Base-by-base conservation (phyloP, 2,329 filamentous ascomycete species). In the Lasiodiplodia gonubiensis region DNA sequence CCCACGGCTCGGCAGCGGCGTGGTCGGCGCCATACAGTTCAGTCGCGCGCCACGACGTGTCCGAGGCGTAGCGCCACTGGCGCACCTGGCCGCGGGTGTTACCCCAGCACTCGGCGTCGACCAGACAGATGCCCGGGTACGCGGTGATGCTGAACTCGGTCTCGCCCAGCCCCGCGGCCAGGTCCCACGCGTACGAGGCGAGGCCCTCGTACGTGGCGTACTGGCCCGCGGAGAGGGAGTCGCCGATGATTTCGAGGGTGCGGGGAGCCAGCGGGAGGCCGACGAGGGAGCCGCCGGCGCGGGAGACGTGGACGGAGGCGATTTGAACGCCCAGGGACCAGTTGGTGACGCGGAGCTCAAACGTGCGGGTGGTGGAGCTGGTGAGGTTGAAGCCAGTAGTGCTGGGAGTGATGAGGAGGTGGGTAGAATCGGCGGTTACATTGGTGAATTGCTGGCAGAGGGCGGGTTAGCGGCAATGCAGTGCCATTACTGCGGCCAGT, bases 241-340 rank as follows among this genome's bases (percentile, higher is more conserved):
- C 81, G 16, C 81, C 81, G 27, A 83, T 82, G 27, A 83, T 75
- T 66, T 83, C 81, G 46, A 83, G 79, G 16, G 74, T 79, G 25
- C 74, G 77, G 10, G 70, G 61, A 55, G 75, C 80, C 37, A 73
- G 73, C 0, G 78, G 77, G 8, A 80, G 71, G 68, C 82, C 82
- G 70, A 85, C 75, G 6, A 89, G 77, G 23, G 77, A 77, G 46
- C 81, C 78, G 5, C 79, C 79, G 3, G 87, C 78, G 14, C 39
- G n/a, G 5, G 79, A 79, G 3, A 87, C 78, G 65, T 87, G 84
- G 2, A 89, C 80, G 8, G 81, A 78, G 21, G 79, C 77, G 53
- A 89, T 83, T 74, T 89, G 86, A 3, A 89, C 82, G 12, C 86
- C 86, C 70, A 85, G 85, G 18, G 81, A 86, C 86, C 86, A 89